These are phyloP conservation scores for Deuterostichococcus epilithicus DNA, from an alignment of 139 green algal species.

Conservation along the genomic window DNA sequence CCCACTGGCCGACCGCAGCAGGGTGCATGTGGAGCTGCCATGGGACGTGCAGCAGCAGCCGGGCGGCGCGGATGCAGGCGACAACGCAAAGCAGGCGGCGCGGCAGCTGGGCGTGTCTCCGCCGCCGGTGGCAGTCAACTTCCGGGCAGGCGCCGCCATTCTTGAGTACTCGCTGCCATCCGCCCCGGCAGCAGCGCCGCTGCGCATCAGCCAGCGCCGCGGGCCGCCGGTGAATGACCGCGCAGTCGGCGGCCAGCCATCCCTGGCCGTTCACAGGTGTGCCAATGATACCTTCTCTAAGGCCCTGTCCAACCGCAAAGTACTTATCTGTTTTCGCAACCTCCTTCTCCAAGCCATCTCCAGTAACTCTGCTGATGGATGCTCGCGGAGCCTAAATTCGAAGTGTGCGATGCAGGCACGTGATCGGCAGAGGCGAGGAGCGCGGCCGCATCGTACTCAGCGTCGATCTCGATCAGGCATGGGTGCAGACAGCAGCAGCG, in stretches of 20 bases:
- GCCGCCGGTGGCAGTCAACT: neutral
- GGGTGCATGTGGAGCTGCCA: conserved; percentile 36
- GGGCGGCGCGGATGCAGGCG: too few species aligned
- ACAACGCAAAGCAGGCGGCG: neutral
- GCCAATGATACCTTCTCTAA: too few species aligned
- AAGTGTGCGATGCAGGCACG: neutral
- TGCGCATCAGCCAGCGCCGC: neutral
- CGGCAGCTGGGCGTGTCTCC: neutral
- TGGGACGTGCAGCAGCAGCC: neutral
- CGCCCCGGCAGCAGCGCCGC: too few species aligned
- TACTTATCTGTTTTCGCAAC: too few species aligned
- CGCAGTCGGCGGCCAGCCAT: too few species aligned
- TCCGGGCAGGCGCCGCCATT: neutral
- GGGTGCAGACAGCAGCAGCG: neutral
- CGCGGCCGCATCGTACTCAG: conserved; percentile 6
- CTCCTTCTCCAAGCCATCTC: too few species aligned
- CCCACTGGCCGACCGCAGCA: conserved; percentile 30
- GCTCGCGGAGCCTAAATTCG: too few species aligned
- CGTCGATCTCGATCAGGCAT: neutral
- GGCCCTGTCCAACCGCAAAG: too few species aligned
- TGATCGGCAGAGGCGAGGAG: conserved; percentile 10
- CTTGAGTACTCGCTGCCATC: neutral
- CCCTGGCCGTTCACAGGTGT: neutral
- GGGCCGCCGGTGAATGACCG: too few species aligned
- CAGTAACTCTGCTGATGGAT: neutral